These are phyloP conservation scores for Fusarium humuli DNA, from an alignment of 2,329 filamentous ascomycete genomes.

Conservation along the genomic window DNA sequence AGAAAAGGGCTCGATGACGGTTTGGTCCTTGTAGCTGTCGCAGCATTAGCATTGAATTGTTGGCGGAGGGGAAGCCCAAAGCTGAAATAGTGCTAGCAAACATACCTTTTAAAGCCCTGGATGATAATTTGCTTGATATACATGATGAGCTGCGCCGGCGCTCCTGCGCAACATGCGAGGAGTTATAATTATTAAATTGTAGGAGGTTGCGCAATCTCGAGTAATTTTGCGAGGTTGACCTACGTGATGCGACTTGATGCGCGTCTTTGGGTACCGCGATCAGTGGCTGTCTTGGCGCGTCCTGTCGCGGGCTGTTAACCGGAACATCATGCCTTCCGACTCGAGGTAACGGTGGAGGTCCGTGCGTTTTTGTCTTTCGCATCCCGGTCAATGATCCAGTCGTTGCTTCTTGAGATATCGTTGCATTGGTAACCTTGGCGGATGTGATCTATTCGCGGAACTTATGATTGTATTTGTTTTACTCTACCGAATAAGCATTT, in stretches of 20 bases:
- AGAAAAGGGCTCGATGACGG: slow-evolving; percentile 97
- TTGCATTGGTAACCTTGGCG: not conserved
- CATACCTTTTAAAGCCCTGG: slow-evolving; percentile 98
- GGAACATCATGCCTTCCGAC: slow-evolving; percentile 8
- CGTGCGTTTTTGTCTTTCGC: not conserved
- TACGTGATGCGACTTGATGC: slow-evolving; percentile 44
- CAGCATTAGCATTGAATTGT: slow-evolving; percentile 35
- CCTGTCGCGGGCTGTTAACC: slow-evolving; percentile 26
- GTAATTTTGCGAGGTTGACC: slow-evolving; percentile 34
- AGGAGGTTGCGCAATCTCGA: slow-evolving; percentile 42
- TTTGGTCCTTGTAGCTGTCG: slow-evolving; percentile 97
- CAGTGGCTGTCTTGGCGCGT: slow-evolving; percentile 46
- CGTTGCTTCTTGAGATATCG: not conserved
- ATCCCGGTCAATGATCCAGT: not conserved
- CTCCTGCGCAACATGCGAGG: slow-evolving; percentile 54
- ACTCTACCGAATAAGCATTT: not conserved
- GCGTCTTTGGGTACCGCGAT: slow-evolving; percentile 47
- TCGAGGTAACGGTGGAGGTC: not conserved
- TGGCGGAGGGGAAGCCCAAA: slow-evolving; percentile 9
- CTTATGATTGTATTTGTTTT: not conserved
- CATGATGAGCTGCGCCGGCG: slow-evolving; percentile 69
- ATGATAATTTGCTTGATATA: slow-evolving; percentile 99
- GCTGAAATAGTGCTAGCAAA: slow-evolving; percentile 16
- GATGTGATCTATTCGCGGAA: not conserved
- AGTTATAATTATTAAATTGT: slow-evolving; percentile 41